Evolutionary conservation across 768 basidiomycete genomes (phyloP), one percentile per base, ranked within the genome.

Genomic region (Leccinum fibrillosum): DNA sequence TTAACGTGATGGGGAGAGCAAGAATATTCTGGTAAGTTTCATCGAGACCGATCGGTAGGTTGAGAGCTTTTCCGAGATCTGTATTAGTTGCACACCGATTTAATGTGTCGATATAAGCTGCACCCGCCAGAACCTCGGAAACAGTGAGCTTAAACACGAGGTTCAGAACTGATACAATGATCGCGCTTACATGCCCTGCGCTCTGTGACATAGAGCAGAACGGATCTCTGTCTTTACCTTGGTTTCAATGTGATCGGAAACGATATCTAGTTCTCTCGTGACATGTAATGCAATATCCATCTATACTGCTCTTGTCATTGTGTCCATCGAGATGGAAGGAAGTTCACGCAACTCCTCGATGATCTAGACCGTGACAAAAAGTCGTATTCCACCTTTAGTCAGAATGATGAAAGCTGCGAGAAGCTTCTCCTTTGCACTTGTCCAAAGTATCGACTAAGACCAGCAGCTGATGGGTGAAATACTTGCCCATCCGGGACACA

Each of bases 21-120:
- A 67, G 58, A 28, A 68, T 68, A 54, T 64, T 57, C 49, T 55
- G 23, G 23, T 67, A 61, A n/a, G 64, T 67, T 35, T 63, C 62
- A 11, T 67, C 54, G 25, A 68, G 64, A 13, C 62, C 67, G 17
- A 25, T 39, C 0, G 66, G 64, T 5, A 66, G 45, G 37, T 63
- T 44, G 9, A 67, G 64, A 15, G 64, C 57, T 28, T 56, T 28
- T 17, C 62, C 34, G 13, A 67, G 35, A 4, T 64, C 60, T 17
- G 35, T 11, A 32, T 8, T 48, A 0, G 62, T 54, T 35, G 53
- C 23, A 28, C 66, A 67, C 49, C 45, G 49, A 11, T 55, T 50
- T 8, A 68, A 25, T 0, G 57, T 44, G 44, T 68, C 56, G 6
- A 68, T 55, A 3, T 65, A 64, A 32, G 68, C 5, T 68, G 57